Conservation (phyloP, 108 stramenopile species). For the Skeletonema grethae region DNA sequence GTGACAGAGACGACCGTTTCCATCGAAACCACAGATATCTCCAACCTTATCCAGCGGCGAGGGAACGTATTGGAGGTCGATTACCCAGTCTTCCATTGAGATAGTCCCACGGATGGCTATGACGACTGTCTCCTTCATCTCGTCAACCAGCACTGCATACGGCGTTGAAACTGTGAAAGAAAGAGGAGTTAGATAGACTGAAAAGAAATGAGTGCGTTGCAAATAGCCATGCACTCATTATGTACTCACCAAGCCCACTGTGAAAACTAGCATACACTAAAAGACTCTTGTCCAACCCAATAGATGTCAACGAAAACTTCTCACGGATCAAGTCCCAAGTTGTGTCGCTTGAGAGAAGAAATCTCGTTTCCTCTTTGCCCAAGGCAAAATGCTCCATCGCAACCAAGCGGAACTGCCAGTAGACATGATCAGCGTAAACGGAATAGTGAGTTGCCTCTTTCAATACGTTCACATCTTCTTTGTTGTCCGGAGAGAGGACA, state of each 20-base stretch:
- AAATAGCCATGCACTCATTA: background rate
- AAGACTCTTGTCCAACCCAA: slow-evolving; percentile 27
- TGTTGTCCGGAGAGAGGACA: slow-evolving; percentile 20
- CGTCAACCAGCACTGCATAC: slow-evolving; percentile 42
- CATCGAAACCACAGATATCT: slow-evolving; percentile 56
- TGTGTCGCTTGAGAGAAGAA: slow-evolving; percentile 3
- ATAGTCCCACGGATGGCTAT: slow-evolving; percentile 42
- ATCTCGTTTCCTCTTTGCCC: slow-evolving; percentile 22
- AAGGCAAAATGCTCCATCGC: slow-evolving; percentile 28
- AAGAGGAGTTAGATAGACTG: background rate
- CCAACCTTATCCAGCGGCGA: slow-evolving; percentile 47
- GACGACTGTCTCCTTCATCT: slow-evolving; percentile 33
- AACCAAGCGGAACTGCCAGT: slow-evolving; percentile 22
- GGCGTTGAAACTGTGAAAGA: slow-evolving; percentile 21
- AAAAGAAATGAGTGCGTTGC: background rate
- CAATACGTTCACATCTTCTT: slow-evolving; percentile 25
- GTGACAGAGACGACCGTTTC: slow-evolving; percentile 52
- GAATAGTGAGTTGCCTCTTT: slow-evolving; percentile 30
- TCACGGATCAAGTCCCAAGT: background rate
- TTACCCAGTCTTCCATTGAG: slow-evolving; percentile 62
- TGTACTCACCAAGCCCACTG: slow-evolving; percentile 23
- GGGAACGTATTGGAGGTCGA: slow-evolving; percentile 62
- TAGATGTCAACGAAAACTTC: slow-evolving; percentile 16
- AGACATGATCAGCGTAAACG: slow-evolving; percentile 27
- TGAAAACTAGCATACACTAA: slow-evolving; percentile 36